phyloP scores from a whole-genome alignment of 176 grass and related monocot species.

The Ananas comosus region DNA sequence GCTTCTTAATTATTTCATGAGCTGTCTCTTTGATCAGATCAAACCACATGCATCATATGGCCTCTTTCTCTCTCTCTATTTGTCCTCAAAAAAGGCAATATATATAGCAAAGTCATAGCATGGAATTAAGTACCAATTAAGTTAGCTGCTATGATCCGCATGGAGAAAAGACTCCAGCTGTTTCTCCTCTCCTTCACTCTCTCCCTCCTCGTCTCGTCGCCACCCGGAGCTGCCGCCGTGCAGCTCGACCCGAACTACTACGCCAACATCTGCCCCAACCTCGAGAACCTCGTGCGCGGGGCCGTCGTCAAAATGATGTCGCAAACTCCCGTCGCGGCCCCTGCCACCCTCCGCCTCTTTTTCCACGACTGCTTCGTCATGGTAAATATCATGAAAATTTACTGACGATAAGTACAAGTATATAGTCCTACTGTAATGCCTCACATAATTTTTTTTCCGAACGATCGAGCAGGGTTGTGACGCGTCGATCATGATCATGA shows the following conservation, averaged over 20 bases:
- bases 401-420: not conserved
- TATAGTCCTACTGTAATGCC: no score
- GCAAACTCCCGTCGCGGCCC: conserved; percentile 24
- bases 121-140: no score
- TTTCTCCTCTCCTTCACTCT: not conserved
- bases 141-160: not conserved
- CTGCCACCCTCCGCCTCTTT: conserved; percentile 64
- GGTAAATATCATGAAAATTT: conserved; percentile 5
- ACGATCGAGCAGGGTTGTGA: conserved; percentile 49
- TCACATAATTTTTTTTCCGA: not conserved
- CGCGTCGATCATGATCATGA: conserved; percentile 61
- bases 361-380: conserved; percentile 93
- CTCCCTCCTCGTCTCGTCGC: conserved; percentile 20
- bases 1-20: no score
- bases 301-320: conserved; percentile 26
- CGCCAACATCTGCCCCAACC: conserved; percentile 42
- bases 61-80: no score
- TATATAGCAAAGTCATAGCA: no score
- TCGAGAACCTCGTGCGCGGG: conserved; percentile 56
- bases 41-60: no score
- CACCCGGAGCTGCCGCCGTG: conserved; percentile 28
- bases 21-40: no score
- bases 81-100: no score
- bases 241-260: conserved; percentile 51
- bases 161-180: not conserved